Evolutionary conservation across 2,329 filamentous ascomycete species (phyloP).

Genomic region (Coniochaeta sp.): DNA sequence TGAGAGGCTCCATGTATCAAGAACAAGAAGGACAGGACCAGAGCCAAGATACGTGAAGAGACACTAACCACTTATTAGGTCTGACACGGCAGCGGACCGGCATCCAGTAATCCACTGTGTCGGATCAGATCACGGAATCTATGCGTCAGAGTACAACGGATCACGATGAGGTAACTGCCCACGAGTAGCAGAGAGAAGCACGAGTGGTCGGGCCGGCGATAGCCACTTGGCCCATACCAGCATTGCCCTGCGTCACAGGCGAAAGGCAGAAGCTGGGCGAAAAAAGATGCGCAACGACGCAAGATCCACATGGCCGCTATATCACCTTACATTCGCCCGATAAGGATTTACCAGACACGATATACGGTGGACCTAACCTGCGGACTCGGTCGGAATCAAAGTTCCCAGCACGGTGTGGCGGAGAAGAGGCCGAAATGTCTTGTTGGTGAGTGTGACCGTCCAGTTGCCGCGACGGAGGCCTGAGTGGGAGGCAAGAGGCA

Average conservation of each 20-base stretch:
- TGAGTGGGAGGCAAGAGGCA: neutral
- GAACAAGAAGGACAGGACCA: conserved; percentile 1
- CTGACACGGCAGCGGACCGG: neutral
- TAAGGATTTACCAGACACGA: neutral
- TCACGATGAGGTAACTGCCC: conserved; percentile 1
- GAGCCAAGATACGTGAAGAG: neutral
- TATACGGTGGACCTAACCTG: too few species aligned
- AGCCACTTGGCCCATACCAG: neutral
- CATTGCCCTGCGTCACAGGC: neutral
- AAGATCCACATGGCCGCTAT: neutral
- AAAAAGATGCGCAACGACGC: neutral
- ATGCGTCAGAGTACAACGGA: neutral
- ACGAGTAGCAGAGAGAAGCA: neutral
- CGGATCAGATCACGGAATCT: neutral
- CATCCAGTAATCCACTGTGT: neutral
- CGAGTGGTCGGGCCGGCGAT: neutral
- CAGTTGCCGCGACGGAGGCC: neutral
- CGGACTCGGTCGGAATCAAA: neutral
- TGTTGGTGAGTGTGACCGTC: neutral
- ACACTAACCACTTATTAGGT: neutral
- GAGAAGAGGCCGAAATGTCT: neutral
- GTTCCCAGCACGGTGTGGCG: neutral
- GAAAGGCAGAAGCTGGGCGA: neutral
- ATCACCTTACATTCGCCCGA: neutral
- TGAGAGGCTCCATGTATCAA: conserved; percentile 4